Conservation (phyloP, 345 rosid genomes). For the Populus tremula region DNA sequence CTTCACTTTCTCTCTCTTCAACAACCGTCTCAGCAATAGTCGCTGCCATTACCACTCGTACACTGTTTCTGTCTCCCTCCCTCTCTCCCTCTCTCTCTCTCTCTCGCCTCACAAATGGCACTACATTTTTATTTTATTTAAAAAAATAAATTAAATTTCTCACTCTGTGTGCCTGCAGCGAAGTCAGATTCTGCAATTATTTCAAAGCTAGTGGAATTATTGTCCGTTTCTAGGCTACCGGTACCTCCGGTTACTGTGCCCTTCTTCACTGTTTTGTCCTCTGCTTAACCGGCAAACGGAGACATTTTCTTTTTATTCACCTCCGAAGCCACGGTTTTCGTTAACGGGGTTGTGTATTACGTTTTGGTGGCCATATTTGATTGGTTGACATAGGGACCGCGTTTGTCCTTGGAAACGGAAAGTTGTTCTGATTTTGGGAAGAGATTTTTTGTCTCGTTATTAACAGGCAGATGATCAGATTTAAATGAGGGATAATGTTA, state of each 20-base stretch:
- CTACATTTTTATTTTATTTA: background rate
- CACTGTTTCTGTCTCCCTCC: conserved; percentile 6
- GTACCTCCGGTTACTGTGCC: background rate
- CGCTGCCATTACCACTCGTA: conserved; percentile 19
- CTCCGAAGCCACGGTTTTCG: background rate
- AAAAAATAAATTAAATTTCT: background rate
- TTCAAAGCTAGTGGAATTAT: conserved; percentile 8
- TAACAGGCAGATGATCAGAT: conserved; percentile 2
- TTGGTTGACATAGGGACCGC: background rate
- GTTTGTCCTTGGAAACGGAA: conserved; percentile 5
- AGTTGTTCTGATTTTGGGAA: conserved; percentile 1
- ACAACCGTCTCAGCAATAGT: conserved; percentile 18
- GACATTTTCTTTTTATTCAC: background rate
- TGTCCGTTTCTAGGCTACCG: conserved; percentile 3
- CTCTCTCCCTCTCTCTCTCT: background rate
- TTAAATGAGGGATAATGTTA: background rate
- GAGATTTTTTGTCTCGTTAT: background rate
- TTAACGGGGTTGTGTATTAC: background rate
- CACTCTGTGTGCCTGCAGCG: background rate
- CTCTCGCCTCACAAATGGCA: background rate
- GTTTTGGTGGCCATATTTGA: background rate
- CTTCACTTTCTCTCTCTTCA: conserved; percentile 18
- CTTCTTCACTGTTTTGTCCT: conserved; percentile 1
- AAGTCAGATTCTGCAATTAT: conserved; percentile 7
- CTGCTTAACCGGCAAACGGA: conserved; percentile 10